Evolutionary conservation across 116 monocot genomes (phyloP), one percentile per base, ranked within the genome.

Genomic region (Thalassia testudinum): DNA sequence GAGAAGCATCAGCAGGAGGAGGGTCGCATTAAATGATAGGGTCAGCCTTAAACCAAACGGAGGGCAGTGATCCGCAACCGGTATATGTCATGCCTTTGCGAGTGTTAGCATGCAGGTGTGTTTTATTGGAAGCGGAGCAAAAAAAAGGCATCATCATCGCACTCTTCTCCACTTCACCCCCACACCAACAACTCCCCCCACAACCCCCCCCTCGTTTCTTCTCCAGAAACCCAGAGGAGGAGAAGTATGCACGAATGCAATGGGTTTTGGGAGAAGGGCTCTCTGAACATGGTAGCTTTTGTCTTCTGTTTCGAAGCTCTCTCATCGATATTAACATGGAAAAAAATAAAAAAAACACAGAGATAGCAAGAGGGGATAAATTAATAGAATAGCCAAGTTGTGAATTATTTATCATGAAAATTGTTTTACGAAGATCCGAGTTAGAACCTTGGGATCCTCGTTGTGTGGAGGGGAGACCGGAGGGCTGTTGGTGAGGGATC

Each of bases 401-500:
- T n/a, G n/a, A n/a, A n/a, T n/a, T n/a, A n/a, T n/a, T n/a, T n/a
- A n/a, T n/a, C n/a, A n/a, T n/a, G n/a, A n/a, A n/a, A n/a, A n/a
- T n/a, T n/a, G n/a, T n/a, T n/a, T n/a, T n/a, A n/a, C n/a, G n/a
- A n/a, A n/a, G n/a, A n/a, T 1, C 24, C 1, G 12, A n/a, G n/a
- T n/a, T n/a, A n/a, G 20, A 18, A 78, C 79, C 80, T 78, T 83
- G 28, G 56, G 43, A 48, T 83, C 30, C 30, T 34, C 30, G 30
- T 34, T 34, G 6, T 34, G 6, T 5, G 75, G 67, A 30, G 93
- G 91, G 48, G 87, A 93, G 57, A 87, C 73, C 1, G 87, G 87
- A 21, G 87, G 93, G 64, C 93, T 93, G 71, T 93, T 79, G 63
- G 72, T 70, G 59, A 71, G 75, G 6, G 81, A 85, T 28, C 78